Base-by-base conservation (phyloP, 202 grass and related monocot species). In the Saccharum hybrid region DNA sequence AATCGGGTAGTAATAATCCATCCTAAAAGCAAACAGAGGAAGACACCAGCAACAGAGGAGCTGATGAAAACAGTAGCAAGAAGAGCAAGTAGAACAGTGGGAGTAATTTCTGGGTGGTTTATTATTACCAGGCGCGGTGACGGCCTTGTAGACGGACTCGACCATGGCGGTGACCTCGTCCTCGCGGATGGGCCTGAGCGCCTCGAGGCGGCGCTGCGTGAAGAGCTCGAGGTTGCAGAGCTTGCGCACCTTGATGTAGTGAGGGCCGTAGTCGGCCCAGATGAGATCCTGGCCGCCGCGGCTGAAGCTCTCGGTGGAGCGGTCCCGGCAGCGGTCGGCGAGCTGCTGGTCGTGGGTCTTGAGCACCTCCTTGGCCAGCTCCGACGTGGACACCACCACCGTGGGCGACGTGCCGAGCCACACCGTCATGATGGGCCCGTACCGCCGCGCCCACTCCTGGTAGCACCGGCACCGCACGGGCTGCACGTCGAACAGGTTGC, bases 191-290 rank as follows among this genome's bases (percentile, higher is more conserved):
- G 92, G 88, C 39, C 94, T 81, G 21, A 94, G 90, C 18, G 89
- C 88, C 88, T 97, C 94, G 64, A 97, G 90, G 18, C 92, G 76
- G 23, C 85, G 86, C 67, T 82, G 63, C 4, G 96, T 93, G 89
- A 98, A 98, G 78, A 98, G 90, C 89, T 95, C 93, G 69, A 95
- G 81, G 86, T 95, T 98, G 81, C 92, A 98, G 57, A 98, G 60
- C 91, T 95, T 95, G 62, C 93, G 87, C 68, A 98, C 90, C 93
- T 98, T 95, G 65, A 93, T 86, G 76, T 90, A 94, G 86, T 94
- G 90, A n/a, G 86, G 82, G 12, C 95, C 92, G 81, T 93, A 93
- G 74, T 94, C 92, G 28, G 92, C 92, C 90, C 92, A 93, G 90
- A 97, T 97, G 78, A 97, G 88, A 72, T 93, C 92, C 82, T 63